Percentiles rank a stretch among this genome's conserved stretches.
phyloP scores from a whole-genome alignment of 495 filamentous ascomycete species.

The Evernia prunastri region DNA sequence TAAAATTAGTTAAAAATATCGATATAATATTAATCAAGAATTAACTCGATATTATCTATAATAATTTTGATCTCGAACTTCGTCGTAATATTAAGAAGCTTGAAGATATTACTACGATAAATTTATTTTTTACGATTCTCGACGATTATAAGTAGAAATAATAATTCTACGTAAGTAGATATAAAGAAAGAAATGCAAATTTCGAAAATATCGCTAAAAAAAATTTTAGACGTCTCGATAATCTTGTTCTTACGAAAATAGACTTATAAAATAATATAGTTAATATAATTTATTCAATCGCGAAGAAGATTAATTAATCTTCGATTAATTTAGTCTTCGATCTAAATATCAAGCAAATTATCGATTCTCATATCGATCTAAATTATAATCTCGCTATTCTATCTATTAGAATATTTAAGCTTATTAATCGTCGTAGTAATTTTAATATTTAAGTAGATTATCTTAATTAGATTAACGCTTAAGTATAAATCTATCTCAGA shows the following conservation, averaged over 20 bases:
- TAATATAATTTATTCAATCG: background rate
- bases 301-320: background rate
- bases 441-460: background rate
- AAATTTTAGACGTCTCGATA: no score
- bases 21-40: background rate
- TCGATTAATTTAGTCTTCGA: background rate
- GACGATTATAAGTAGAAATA: slow-evolving; percentile 15
- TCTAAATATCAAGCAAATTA: background rate
- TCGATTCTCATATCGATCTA: background rate
- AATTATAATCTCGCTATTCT: background rate
- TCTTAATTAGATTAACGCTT: background rate
- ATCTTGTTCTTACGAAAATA: background rate
- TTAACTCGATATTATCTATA: slow-evolving; percentile 7
- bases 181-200: background rate
- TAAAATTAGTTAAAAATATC: slow-evolving; percentile 7
- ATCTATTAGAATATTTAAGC: background rate
- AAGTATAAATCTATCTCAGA: background rate
- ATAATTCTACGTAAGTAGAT: background rate
- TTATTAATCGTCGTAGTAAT: background rate
- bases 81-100: background rate
- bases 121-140: background rate
- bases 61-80: slow-evolving; percentile 11
- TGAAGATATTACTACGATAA: background rate
- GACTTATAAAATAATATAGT: background rate
- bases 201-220: background rate